Conservation (phyloP, 148 eudicot genomes). For the Simmondsia chinensis region DNA sequence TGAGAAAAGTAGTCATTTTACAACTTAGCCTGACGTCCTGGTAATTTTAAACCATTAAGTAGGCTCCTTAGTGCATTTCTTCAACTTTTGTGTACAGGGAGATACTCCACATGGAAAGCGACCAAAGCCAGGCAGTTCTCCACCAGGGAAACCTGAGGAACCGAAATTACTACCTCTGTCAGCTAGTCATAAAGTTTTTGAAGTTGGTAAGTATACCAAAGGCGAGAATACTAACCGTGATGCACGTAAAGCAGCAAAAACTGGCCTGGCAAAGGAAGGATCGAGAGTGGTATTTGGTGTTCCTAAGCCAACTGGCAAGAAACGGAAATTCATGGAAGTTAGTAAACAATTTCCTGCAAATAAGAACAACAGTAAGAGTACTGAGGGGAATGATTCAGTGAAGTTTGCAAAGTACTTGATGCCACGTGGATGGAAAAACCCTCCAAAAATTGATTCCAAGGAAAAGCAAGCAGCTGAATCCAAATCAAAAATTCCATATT, state of each 20-base stretch:
- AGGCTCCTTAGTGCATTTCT: neutral
- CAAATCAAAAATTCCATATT: constrained; percentile 31
- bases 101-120: constrained; percentile 76
- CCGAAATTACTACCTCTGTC: constrained; percentile 37
- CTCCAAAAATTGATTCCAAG: constrained; percentile 38
- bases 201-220: constrained; percentile 45
- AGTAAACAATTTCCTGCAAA: constrained; percentile 79
- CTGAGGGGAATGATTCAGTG: constrained; percentile 31
- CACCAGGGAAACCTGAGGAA: constrained; percentile 31
- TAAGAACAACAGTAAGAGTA: constrained; percentile 25
- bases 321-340: constrained; percentile 83
- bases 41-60: too few species aligned
- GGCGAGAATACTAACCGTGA: constrained; percentile 38
- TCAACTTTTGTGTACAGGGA: constrained; percentile 32
- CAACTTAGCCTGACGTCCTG: too few species aligned
- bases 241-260: constrained; percentile 43
- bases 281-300: constrained; percentile 75
- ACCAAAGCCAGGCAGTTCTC: constrained; percentile 41
- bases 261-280: constrained; percentile 66
- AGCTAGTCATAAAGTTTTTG: constrained; percentile 50
- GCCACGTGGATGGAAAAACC: constrained; percentile 46
- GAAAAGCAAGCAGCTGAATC: constrained; percentile 50
- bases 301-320: constrained; percentile 89
- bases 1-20: too few species aligned
- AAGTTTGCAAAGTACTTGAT: constrained; percentile 40